Evolutionary conservation across 768 basidiomycete species (phyloP), one percentile per base, ranked within the genome.

Genomic region (Macrolepiota dolichaula): DNA sequence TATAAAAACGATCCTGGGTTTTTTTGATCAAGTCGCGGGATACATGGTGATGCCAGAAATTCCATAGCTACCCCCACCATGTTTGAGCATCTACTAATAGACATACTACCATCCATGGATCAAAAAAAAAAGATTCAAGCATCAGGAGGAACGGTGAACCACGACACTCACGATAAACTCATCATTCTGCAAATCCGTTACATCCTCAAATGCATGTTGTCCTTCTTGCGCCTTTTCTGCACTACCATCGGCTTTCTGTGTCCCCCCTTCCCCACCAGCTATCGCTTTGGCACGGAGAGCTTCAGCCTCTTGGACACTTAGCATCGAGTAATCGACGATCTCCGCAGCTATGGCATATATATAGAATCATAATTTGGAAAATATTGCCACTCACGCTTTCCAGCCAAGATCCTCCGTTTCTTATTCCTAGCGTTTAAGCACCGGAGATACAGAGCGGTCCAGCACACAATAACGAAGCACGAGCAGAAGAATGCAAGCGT

Each of bases 161-260:
- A 44, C 15, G 3, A 6, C 42, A 44, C 69, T 66, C 44, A 70
- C 69, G 50, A 70, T 70, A 47, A 70, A 70, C 40, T 68, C 69
- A 29, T 70, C 69, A 37, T 70, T 70, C 61, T 70, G 63, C 15
- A 70, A 52, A 58, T 70, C 69, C 1, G 69, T 70, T n/a, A 68
- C 32, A 53, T 70, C 69, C n/a, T 68, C 63, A 49, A 70, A 68
- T 4, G 67, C 67, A 7, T 17, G 27, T 59, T 62, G 25, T 61
- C 57, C 13, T 42, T 57, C 10, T 36, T 22, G 12, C 63, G 38
- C 22, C 37, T 27, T 40, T 17, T 13, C 55, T n/a, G 1, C 4
- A 35, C 40, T 42, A 51, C 32, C 4, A 25, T 37, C 52, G 13
- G 47, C 49, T 24, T 25, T 13, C 13, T 59, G 24, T 44, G 42